Percentiles rank a stretch among this genome's conserved stretches.
These are phyloP conservation scores for Eucalyptus sp. DNA, from an alignment of 345 rosid genomes.

Conservation along the genomic window DNA sequence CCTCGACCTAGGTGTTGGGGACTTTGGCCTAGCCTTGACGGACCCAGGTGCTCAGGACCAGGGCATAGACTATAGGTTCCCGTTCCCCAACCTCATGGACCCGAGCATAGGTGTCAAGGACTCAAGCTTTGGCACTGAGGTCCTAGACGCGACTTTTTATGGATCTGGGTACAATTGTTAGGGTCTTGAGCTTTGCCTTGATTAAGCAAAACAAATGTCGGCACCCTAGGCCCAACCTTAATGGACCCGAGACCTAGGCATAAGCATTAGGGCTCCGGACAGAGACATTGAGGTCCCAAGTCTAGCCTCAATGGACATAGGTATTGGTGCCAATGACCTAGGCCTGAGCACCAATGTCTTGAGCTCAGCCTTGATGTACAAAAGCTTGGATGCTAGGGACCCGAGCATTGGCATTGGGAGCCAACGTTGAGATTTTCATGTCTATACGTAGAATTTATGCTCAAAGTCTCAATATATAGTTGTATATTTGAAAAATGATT, in stretches of 20 bases:
- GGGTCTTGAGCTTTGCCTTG: neutral
- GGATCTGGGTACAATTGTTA: neutral
- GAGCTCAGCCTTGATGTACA: too few relatives aligned
- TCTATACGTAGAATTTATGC: neutral
- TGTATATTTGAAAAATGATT: too few relatives aligned
- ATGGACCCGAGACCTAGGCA: neutral
- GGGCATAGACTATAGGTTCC: too few relatives aligned
- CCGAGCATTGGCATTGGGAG: rapidly evolving
- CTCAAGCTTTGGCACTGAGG: neutral
- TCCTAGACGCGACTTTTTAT: neutral
- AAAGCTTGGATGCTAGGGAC: too few relatives aligned
- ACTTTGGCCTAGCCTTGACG: neutral
- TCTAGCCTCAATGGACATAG: rapidly evolving
- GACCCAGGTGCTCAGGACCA: rapidly evolving
- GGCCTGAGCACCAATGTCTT: rapidly evolving
- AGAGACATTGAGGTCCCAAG: rapidly evolving
- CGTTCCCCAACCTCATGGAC: too few relatives aligned
- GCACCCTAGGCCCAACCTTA: neutral
- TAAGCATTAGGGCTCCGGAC: neutral
- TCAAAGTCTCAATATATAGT: too few relatives aligned
- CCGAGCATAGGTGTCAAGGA: rapidly evolving
- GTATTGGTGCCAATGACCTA: neutral
- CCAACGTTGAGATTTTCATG: neutral
- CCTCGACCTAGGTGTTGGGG: rapidly evolving
- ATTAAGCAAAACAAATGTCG: neutral